Percentiles rank a stretch among this genome's conserved stretches.
These are phyloP conservation scores for Hypoxylon cercidicola DNA, from an alignment of 495 filamentous ascomycete genomes.

Conservation along the genomic window DNA sequence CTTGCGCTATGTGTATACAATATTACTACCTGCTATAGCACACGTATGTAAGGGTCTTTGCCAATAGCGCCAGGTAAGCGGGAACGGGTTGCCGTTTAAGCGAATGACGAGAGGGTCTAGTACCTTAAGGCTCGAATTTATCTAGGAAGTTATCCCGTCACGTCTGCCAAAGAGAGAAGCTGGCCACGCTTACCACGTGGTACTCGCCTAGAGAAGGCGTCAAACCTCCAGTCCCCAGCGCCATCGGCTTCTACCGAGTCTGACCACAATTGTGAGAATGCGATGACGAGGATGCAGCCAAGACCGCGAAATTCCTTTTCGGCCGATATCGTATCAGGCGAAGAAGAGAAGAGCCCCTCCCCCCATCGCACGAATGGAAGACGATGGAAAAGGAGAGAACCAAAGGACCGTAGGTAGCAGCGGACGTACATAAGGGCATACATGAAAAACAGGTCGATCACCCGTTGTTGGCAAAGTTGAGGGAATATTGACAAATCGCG, in stretches of 20 bases:
- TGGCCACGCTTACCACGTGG: conserved; percentile 44
- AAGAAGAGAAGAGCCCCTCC: not conserved
- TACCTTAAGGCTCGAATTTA: conserved; percentile 27
- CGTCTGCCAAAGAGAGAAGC: conserved; percentile 38
- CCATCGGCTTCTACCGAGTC: conserved; percentile 42
- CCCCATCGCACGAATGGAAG: conserved; percentile 27
- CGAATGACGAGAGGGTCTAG: conserved; percentile 29
- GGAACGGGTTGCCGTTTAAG: conserved; percentile 35
- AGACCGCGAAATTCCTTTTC: conserved; percentile 39
- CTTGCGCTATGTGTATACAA: not conserved
- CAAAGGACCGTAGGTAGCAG: conserved; percentile 18
- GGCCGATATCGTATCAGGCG: conserved; percentile 43
- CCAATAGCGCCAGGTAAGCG: conserved; percentile 41
- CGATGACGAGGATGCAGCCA: conserved; percentile 40
- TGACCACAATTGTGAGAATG: conserved; percentile 38
- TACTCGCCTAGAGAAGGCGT: conserved; percentile 35
- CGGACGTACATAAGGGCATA: conserved; percentile 13
- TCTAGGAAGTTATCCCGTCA: conserved; percentile 35
- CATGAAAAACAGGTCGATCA: conserved; percentile 25
- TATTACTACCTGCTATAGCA: conserved; percentile 5
- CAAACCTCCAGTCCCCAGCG: conserved; percentile 19
- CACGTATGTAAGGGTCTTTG: conserved; percentile 41
- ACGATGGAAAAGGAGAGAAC: conserved; percentile 38
- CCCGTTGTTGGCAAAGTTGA: conserved; percentile 25
- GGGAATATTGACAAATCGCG: conserved; percentile 42